Base-by-base conservation (phyloP, 1,284 basidiomycete genomes). In the Marasmius sp. region DNA sequence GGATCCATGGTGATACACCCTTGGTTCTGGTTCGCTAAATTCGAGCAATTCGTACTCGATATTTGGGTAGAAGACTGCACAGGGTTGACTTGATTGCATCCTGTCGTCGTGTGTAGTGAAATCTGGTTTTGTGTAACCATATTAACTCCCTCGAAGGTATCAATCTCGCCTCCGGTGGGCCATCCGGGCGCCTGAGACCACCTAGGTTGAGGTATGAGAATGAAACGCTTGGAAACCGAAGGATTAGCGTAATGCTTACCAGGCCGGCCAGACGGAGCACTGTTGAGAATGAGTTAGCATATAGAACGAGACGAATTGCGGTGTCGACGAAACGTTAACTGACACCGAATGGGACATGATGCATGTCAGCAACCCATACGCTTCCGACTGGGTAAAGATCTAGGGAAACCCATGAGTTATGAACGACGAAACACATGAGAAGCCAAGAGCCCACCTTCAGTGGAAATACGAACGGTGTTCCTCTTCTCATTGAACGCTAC, bases 211-310 rank as follows among this genome's bases (percentile, higher is more conserved):
- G 27, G 27, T 27, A 27, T 27, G 27, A 27, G 27, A 27, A 27
- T 5, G 27, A 27, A 27, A 27, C 5, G 27, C 27, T 27, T 27
- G 27, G 27, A 5, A 27, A 27, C 27, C 27, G 27, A 27, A 27
- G 27, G 5, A 27, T 27, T 27, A 27, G 27, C 27, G 27, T 38
- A 36, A 20, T 20, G 45, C 65, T 39, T 65, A 82, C 77, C 81
- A 88, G 12, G 87, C 85, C n/a, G 88, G 87, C 89, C 89, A 91
- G 16, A 90, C 87, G 6, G 88, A 89, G 70, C 87, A 89, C 85
- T 88, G 61, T 27, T 27, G 27, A 27, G 27, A 27, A 27, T 27
- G 16, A 50, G 16, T 8, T 47, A 47, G 16, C 16, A 47, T 8
- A 2, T 47, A 47, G 41, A 43, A 12, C 16, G 16, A 47, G 20